Evolutionary conservation across 1,284 basidiomycete genomes (phyloP).

Genomic region (Ustilago cynodontis): DNA sequence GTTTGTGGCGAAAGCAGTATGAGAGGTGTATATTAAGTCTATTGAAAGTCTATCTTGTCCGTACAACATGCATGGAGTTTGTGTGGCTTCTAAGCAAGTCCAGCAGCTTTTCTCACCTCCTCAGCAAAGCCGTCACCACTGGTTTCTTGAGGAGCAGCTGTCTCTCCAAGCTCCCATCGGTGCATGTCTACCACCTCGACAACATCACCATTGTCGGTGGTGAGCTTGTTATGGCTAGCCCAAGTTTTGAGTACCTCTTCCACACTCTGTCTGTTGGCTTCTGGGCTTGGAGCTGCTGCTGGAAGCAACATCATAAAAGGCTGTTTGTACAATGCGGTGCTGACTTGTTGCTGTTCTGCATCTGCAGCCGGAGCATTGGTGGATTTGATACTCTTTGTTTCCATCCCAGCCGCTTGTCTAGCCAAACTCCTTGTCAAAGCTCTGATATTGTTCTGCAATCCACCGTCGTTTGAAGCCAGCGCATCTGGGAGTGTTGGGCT

Average conservation of each 20-base stretch:
- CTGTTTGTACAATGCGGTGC: slow-evolving; percentile 80
- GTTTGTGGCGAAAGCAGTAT: not conserved
- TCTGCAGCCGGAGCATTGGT: not conserved
- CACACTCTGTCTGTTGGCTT: slow-evolving; percentile 75
- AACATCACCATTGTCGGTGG: slow-evolving; percentile 12
- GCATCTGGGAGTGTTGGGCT: slow-evolving; percentile 31
- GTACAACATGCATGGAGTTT: slow-evolving; percentile 10
- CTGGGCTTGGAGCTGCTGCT: slow-evolving; percentile 55
- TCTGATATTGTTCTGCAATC: slow-evolving; percentile 72
- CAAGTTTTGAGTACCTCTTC: slow-evolving; percentile 77
- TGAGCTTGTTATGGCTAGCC: slow-evolving; percentile 75
- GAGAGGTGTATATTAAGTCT: slow-evolving; percentile 11
- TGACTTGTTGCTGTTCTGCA: slow-evolving; percentile 73
- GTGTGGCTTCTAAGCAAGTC: slow-evolving; percentile 29
- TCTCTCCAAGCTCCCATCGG: slow-evolving; percentile 71
- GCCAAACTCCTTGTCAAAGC: slow-evolving; percentile 82
- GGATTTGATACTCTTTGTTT: slow-evolving; percentile 76
- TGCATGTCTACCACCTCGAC: slow-evolving; percentile 70
- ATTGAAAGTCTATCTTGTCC: not conserved
- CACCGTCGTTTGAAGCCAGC: not conserved
- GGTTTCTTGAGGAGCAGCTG: slow-evolving; percentile 37
- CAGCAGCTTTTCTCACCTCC: slow-evolving; percentile 65
- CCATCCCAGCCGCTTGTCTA: slow-evolving; percentile 87
- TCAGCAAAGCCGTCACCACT: slow-evolving; percentile 52
- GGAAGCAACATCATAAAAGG: slow-evolving; percentile 80